These are phyloP conservation scores for Phytopythium cucurbitacearum DNA, from an alignment of 352 stramenopile genomes.

Conservation along the genomic window DNA sequence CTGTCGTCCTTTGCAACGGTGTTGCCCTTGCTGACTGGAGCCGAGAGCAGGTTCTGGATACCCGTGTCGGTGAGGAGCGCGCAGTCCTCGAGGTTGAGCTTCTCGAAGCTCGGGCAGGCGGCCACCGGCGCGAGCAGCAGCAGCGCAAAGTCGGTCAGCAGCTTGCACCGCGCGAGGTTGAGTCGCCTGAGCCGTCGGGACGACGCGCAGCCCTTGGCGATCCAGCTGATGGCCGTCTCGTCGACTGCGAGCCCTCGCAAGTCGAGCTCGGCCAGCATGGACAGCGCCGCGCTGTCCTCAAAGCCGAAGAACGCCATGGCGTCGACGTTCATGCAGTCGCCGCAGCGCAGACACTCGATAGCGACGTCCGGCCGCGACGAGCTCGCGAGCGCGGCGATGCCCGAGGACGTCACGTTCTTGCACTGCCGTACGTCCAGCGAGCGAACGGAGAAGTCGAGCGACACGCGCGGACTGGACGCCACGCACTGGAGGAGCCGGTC, in stretches of 20 bases:
- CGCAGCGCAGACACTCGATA: constrained; percentile 24
- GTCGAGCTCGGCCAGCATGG: constrained; percentile 25
- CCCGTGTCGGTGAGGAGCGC: constrained; percentile 34
- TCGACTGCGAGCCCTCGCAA: constrained; percentile 43
- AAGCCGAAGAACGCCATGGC: constrained; percentile 79
- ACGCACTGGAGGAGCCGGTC: constrained; percentile 56
- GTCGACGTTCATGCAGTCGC: constrained; percentile 53
- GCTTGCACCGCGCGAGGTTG: constrained; percentile 42
- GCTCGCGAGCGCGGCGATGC: constrained; percentile 47
- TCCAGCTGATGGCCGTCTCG: constrained; percentile 68
- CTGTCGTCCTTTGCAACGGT: neutral
- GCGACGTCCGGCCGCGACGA: constrained; percentile 18
- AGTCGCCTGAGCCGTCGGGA: constrained; percentile 24
- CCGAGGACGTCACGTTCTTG: constrained; percentile 60
- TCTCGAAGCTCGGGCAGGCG: constrained; percentile 15
- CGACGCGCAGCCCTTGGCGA: constrained; percentile 43
- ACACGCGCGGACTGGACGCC: constrained; percentile 37
- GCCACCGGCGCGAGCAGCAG: constrained; percentile 41
- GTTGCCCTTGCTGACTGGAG: constrained; percentile 14
- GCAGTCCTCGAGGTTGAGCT: constrained; percentile 50
- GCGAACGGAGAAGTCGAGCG: constrained; percentile 12
- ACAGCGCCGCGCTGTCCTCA: constrained; percentile 34
- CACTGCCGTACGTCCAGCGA: constrained; percentile 54
- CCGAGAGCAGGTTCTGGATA: constrained; percentile 43
- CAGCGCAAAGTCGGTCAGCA: constrained; percentile 57